These are phyloP conservation scores for Kuraishia capsulata DNA, from an alignment of 805 yeast genomes.

Conservation along the genomic window DNA sequence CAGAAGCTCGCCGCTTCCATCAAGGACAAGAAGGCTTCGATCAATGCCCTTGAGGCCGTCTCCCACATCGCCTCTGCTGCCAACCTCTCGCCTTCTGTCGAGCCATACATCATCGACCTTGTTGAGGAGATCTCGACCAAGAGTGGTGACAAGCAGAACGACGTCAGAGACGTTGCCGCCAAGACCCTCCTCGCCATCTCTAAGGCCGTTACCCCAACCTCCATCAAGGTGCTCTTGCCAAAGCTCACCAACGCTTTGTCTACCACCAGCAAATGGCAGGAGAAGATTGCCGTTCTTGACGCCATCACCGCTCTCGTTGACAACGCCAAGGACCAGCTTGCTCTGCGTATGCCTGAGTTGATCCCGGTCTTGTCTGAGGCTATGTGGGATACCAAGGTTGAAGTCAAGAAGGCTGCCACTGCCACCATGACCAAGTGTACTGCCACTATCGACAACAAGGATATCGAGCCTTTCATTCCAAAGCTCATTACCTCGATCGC, in stretches of 20 bases:
- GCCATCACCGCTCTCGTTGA: conserved; percentile 85
- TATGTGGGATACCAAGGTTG: conserved; percentile 99
- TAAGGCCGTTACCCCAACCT: conserved; percentile 79
- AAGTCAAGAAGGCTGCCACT: conserved; percentile 95
- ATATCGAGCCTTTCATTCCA: conserved; percentile 98
- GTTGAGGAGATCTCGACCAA: conserved; percentile 61
- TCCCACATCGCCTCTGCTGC: conserved; percentile 74
- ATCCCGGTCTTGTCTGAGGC: conserved; percentile 98
- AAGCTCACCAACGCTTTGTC: conserved; percentile 60
- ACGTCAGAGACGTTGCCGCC: conserved; percentile 63
- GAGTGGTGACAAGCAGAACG: conserved; percentile 87
- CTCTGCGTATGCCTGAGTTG: conserved; percentile 98
- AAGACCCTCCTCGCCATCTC: conserved; percentile 73
- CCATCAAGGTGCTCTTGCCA: conserved; percentile 87
- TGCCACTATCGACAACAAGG: conserved; percentile 98
- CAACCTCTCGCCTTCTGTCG: conserved; percentile 83
- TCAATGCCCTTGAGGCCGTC: conserved; percentile 79
- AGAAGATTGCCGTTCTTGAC: conserved; percentile 84
- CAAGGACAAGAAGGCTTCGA: conserved; percentile 72
- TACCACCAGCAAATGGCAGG: conserved; percentile 91
- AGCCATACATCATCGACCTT: conserved; percentile 85
- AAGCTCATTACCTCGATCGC: conserved; percentile 95
- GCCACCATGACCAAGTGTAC: conserved; percentile 94
- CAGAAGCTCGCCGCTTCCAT: conserved; percentile 66
- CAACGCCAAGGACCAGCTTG: conserved; percentile 90